Conservation (phyloP, 176 grass and related monocot species). For the Oryza glumipatula region DNA sequence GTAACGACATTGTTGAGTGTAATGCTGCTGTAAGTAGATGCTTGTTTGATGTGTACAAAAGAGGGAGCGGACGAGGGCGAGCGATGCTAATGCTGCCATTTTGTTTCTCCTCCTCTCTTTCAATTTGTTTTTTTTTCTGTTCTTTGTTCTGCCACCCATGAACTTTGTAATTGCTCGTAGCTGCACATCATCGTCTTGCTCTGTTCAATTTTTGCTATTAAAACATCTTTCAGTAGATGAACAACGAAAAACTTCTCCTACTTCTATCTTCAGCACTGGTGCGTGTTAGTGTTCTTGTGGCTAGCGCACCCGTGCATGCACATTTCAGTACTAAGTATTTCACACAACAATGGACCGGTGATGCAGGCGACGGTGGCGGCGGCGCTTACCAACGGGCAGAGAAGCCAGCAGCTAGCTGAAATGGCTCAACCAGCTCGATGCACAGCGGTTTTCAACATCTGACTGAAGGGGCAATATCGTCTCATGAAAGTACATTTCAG, state of each 20-base stretch:
- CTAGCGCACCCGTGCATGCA: background rate
- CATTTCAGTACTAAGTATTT: background rate
- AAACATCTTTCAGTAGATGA: background rate
- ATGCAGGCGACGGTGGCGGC: too few species aligned
- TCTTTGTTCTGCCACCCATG: background rate
- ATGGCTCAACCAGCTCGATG: too few species aligned
- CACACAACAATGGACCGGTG: background rate
- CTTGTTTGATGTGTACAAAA: conserved; percentile 1
- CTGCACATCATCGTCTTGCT: background rate
- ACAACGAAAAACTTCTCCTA: background rate
- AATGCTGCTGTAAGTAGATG: conserved; percentile 29
- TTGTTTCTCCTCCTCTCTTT: background rate
- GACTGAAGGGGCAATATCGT: too few species aligned
- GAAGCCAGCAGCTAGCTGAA: too few species aligned
- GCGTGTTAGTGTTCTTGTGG: conserved; percentile 5
- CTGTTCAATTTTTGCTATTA: too few species aligned
- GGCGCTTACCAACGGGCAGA: too few species aligned
- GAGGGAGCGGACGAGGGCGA: conserved; percentile 3
- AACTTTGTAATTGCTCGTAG: background rate
- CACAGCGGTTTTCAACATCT: too few species aligned
- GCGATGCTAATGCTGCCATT: conserved; percentile 5
- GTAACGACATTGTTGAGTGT: conserved; percentile 17
- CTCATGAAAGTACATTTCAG: too few species aligned
- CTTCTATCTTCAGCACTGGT: background rate
- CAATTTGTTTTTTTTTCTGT: background rate